Evolutionary conservation across 1,284 basidiomycete genomes (phyloP), one percentile per base, ranked within the genome.

Genomic region (Cystobasidium pallidum): DNA sequence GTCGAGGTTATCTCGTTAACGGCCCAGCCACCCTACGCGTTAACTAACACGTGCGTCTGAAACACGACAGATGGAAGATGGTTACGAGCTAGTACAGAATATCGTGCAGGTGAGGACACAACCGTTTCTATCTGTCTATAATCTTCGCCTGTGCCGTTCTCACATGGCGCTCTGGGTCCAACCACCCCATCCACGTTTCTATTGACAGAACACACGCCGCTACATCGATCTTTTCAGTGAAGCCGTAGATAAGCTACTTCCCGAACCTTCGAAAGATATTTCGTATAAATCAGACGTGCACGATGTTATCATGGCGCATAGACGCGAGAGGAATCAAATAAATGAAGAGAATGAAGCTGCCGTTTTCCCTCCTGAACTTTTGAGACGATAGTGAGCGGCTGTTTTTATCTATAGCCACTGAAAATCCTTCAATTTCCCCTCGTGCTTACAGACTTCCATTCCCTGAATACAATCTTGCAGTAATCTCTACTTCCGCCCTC

Each of bases 221-320:
- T 99, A 99, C 82, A 86, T 93, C 75, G 86, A 87, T 75, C 84
- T 99, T 34, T 98, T 99, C 82, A 88, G 88, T 78, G 91, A 94
- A 77, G 91, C 91, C 55, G 87, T 98, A 64, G 96, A 99, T 84
- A 86, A 87, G 75, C 84, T 94, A 70, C 88, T 94, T 85, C 94
- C 94, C 4, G 83, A 83, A 52, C 91, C 94, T 1, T 92, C 90
- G 26, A 90, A 90, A 80, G 92, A 96, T 78, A 91, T 97, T 72
- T 89, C 88, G 74, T 88, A 90, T 74, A 82, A 82, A 70, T 73
- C 76, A 39, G 94, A 97, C 80, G 93, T 96, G 54, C 90, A 96
- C 57, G 94, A 97, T 81, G 88, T 98, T 10, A 93, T 97, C 75
- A 86, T 96, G 77, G 92, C 94, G 80, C 96, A 99, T 80, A 86